These are phyloP conservation scores for Hyphodiscus hymeniophilus DNA, from an alignment of 495 filamentous ascomycete species.

Conservation along the genomic window DNA sequence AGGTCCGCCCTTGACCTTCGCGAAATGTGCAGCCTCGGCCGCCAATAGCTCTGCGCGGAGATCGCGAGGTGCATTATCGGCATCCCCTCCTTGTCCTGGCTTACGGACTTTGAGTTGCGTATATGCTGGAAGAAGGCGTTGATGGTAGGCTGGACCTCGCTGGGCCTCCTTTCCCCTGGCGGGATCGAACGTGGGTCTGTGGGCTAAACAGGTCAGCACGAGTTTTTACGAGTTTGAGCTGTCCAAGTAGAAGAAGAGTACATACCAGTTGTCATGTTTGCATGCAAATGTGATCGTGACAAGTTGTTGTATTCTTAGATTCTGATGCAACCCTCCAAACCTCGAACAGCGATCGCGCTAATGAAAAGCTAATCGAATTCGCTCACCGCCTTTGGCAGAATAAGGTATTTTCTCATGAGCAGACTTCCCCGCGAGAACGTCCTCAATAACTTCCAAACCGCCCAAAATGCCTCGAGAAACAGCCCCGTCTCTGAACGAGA, in stretches of 20 bases:
- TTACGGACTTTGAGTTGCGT: constrained; percentile 85
- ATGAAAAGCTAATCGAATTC: constrained; percentile 6
- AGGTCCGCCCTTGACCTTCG: constrained; percentile 64
- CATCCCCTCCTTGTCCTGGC: constrained; percentile 81
- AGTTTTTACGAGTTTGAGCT: background rate
- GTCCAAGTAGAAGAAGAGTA: background rate
- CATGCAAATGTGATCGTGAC: background rate
- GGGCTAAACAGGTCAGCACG: constrained; percentile 42
- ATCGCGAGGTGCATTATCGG: constrained; percentile 66
- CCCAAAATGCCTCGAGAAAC: constrained; percentile 80
- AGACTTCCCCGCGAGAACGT: constrained; percentile 2
- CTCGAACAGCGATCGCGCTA: constrained; percentile 1
- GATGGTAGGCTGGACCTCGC: constrained; percentile 91
- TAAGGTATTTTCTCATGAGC: constrained; percentile 3
- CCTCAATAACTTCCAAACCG: constrained; percentile 7
- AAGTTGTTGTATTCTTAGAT: background rate
- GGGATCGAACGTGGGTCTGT: constrained; percentile 91
- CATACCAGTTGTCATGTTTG: constrained; percentile 30
- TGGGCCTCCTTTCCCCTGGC: constrained; percentile 91
- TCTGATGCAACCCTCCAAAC: no score
- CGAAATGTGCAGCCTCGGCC: constrained; percentile 81
- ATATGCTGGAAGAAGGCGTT: constrained; percentile 87
- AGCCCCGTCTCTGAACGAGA: constrained; percentile 72
- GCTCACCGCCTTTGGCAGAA: constrained; percentile 14
- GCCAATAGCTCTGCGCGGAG: constrained; percentile 83